Evolutionary conservation across 306 rosid species (phyloP).

Genomic region (Delonix regia): DNA sequence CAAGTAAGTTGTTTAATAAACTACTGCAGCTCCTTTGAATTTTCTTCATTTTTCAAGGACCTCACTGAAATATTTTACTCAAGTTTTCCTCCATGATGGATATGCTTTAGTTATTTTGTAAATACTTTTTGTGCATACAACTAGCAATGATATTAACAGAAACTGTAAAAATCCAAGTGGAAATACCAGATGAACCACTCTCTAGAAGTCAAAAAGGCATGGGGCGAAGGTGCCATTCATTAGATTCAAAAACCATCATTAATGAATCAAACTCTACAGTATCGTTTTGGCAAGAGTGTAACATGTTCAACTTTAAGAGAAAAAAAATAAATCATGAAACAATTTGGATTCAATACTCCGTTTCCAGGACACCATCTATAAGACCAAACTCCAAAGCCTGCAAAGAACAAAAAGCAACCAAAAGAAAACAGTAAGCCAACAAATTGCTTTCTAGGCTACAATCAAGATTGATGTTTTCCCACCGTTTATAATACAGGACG

Average conservation of each 20-base stretch:
- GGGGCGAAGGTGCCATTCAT: background rate
- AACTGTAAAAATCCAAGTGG: background rate
- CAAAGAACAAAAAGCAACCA: conserved; percentile 30
- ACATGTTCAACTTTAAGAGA: conserved; percentile 11
- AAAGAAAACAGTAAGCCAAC: background rate
- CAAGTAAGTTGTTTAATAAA: too few relatives aligned
- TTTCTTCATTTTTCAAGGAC: too few relatives aligned
- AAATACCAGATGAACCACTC: conserved; percentile 13
- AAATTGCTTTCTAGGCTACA: background rate
- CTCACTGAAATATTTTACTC: too few relatives aligned
- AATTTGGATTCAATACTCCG: conserved; percentile 66
- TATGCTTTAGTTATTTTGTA: too few relatives aligned
- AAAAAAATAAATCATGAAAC: conserved; percentile 11
- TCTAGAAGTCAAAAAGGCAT: background rate
- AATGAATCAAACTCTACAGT: conserved; percentile 31
- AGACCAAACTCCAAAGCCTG: conserved; percentile 97
- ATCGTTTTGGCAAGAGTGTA: conserved; percentile 19
- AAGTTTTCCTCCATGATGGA: too few relatives aligned
- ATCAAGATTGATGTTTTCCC: background rate
- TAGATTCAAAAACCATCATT: conserved; percentile 23
- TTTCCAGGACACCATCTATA: conserved; percentile 85
- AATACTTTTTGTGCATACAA: too few relatives aligned
- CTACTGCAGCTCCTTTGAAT: too few relatives aligned
- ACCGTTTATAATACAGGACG: background rate
- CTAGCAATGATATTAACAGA: background rate